Base-by-base conservation (phyloP, 2,329 filamentous ascomycete species). In the Karstenula rhodostoma region DNA sequence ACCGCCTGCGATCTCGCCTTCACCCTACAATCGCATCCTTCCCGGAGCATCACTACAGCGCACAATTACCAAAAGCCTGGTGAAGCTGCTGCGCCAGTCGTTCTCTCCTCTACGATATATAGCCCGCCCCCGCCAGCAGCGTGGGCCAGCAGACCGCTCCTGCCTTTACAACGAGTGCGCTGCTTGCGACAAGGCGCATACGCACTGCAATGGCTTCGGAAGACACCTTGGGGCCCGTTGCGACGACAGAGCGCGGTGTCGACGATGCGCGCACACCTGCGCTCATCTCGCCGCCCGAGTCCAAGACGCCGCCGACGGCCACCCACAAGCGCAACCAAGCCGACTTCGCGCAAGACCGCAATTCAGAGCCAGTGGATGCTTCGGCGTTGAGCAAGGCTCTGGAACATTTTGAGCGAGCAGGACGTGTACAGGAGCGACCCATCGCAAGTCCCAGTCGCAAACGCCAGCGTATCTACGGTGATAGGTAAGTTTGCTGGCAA, bases 391-490 rank as follows among this genome's bases (percentile, higher is more conserved):
- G 82, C 58, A 87, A 84, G 73, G 87, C 87, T 27, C 77, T 90
- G 65, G 86, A 86, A 68, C 83, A 87, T 47, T 85, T 87, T 65
- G 87, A 89, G 67, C 84, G 87, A 59, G 83, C 82, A 17, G 85
- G 85, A n/a, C 82, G 82, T 61, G 80, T 82, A 49, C 79, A 87
- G 70, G 87, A 89, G 65, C 83, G 84, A 58, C 88, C 89, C 4
- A 85, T 82, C 46, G 84, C 85, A 32, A 91, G 88, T 74, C 89
- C 89, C 4, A 89, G 87, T 74, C 82, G 89, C 62, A 91, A 91
- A 78, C 83, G 88, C 65, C 88, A 89, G 75, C 83, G 88, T 63
- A 81, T 90, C 19, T 89, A 90, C 72, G 87, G 87, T 54, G 80
- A 83, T 64, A 77, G 80, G 80, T 77, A 54, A 65, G 66, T 63